A percentile compares a stretch with the other conserved stretches of the same genome.
These are phyloP conservation scores for Zasmidium cellare DNA, from an alignment of 2,329 filamentous ascomycete species.

Conservation along the genomic window DNA sequence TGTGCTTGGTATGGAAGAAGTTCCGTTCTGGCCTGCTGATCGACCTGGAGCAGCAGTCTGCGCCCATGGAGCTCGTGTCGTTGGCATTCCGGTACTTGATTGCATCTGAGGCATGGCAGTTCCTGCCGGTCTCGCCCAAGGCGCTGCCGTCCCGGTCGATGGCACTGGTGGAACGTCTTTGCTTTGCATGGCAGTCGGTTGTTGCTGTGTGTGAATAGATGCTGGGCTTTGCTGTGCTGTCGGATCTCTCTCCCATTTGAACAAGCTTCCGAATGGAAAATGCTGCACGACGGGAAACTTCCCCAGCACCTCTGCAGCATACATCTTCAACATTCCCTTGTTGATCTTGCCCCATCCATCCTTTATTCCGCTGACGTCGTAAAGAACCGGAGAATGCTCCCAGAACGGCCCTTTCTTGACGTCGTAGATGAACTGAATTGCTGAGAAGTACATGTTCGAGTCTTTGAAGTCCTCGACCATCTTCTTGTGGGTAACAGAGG, in stretches of 20 bases:
- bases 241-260: slow-evolving; percentile 49
- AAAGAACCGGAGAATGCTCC: slow-evolving; percentile 89
- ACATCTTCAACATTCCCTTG: slow-evolving; percentile 98
- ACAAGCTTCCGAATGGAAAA: slow-evolving; percentile 58
- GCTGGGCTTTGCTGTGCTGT: slow-evolving; percentile 32
- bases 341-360: slow-evolving; percentile 98
- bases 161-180: slow-evolving; percentile 22
- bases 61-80: slow-evolving; percentile 31
- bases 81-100: slow-evolving; percentile 29
- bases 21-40: background rate
- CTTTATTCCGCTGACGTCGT: slow-evolving; percentile 87
- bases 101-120: slow-evolving; percentile 25
- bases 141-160: slow-evolving; percentile 26
- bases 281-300: slow-evolving; percentile 99
- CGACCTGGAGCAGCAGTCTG: slow-evolving; percentile 1
- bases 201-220: slow-evolving; percentile 31
- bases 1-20: background rate
- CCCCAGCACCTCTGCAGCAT: slow-evolving; percentile 89
- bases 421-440: slow-evolving; percentile 94
- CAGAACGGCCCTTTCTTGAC: slow-evolving; percentile 97
- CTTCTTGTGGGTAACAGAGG: slow-evolving; percentile 56
- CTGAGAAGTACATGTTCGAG: slow-evolving; percentile 80
- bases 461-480: slow-evolving; percentile 43
- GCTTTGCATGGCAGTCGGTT: slow-evolving; percentile 26
- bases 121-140: slow-evolving; percentile 26